These are phyloP conservation scores for Excoecaria cochinchinensis DNA, from an alignment of 345 rosid genomes.

Conservation along the genomic window DNA sequence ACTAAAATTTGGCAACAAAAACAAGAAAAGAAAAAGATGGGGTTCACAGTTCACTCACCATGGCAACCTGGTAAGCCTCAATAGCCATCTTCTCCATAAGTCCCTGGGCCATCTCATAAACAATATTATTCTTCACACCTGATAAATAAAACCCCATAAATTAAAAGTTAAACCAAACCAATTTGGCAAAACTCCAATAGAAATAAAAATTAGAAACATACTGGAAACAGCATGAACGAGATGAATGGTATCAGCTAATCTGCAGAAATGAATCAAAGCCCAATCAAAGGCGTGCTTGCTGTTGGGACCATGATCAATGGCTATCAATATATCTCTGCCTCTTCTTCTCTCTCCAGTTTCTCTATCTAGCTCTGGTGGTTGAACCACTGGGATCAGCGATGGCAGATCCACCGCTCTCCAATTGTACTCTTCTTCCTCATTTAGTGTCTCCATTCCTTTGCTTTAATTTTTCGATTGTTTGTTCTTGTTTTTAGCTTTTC, in stretches of 20 bases:
- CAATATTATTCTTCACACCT: constrained; percentile 58
- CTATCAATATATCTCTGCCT: constrained; percentile 58
- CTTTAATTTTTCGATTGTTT: background rate
- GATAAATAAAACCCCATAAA: background rate
- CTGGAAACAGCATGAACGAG: constrained; percentile 85
- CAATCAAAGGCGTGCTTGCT: constrained; percentile 69
- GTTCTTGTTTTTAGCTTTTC: no score
- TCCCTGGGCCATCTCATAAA: constrained; percentile 57
- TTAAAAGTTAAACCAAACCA: background rate
- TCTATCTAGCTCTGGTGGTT: constrained; percentile 64
- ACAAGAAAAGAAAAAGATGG: background rate
- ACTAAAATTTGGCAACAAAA: background rate
- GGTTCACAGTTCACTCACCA: constrained; percentile 40
- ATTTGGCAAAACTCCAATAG: background rate
- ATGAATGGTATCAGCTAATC: constrained; percentile 81
- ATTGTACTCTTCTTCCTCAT: constrained; percentile 62
- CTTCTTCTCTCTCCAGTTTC: constrained; percentile 70
- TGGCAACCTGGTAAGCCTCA: constrained; percentile 74
- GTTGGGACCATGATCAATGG: constrained; percentile 66
- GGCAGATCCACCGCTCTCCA: constrained; percentile 66
- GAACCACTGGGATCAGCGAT: constrained; percentile 47
- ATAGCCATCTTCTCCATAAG: constrained; percentile 77
- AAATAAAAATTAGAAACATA: constrained; percentile 12
- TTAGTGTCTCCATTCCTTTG: constrained; percentile 47
- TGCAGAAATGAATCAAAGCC: constrained; percentile 75